Base-by-base conservation (phyloP, 2,329 filamentous ascomycete genomes). In the Colletotrichum tropicicola region DNA sequence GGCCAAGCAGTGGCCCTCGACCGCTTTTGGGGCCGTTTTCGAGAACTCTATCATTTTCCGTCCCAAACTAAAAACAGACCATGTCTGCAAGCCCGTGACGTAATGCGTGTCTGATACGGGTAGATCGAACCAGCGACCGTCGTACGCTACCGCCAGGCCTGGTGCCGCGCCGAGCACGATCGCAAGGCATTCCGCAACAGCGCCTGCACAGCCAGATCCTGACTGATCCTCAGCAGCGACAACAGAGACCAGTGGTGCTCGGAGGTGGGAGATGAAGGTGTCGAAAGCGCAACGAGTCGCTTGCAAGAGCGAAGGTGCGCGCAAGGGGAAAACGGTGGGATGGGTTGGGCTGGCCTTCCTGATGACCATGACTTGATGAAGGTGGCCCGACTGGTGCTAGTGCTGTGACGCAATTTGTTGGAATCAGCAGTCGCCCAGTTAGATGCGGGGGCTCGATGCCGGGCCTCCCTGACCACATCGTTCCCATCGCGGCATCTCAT, bases 341-440 rank as follows among this genome's bases (percentile, higher is more conserved):
- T 10, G 2, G 7, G 47, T 12, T 44, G 52, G 21, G 3, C 19
- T 48, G 32, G 41, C 12, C 9, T n/a, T 19, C 54, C 35, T 27
- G 43, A 27, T 23, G 12, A 7, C 25, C 19, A 43, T 25, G 53
- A n/a, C 10, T 59, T 48, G 17, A 30, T 32, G 30, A 52, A 49
- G 8, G 58, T 64, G 37, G 43, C 59, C 23, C 30, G 39, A 59
- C 49, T 37, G 13, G 61, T 59, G 12, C 56, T 57, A 61, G 62
- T 52, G 57, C 43, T 59, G 62, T 68, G 65, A 68, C 57, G 62
- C 65, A 66, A 66, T 68, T 57, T 62, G 51, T 66, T 55, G 37
- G 35, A 54, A 53, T 41, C 17, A 39, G 37, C 45, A 66, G 43
- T 58, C 57, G 57, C 41, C 28, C 43, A 47, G 13, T 49, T 10